Conservation (phyloP, 1,139 yeast species). For the Petasospora fabianii region DNA sequence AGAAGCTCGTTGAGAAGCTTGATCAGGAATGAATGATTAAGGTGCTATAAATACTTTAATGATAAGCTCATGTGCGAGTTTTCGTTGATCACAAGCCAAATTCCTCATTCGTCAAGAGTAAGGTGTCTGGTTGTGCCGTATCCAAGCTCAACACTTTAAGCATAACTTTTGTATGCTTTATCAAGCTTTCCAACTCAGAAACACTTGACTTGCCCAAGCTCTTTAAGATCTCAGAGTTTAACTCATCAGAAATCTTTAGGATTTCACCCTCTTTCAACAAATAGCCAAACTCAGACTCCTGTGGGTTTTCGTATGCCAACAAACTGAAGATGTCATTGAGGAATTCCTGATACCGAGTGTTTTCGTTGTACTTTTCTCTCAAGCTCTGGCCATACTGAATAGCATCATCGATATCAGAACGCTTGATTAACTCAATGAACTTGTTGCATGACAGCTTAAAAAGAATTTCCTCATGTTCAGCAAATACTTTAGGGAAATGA, state of each 20-base stretch:
- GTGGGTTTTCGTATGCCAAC: constrained; percentile 50
- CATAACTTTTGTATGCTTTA: constrained; percentile 33
- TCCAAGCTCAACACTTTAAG: constrained; percentile 30
- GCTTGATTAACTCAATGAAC: constrained; percentile 42
- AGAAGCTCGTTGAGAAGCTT: constrained; percentile 33
- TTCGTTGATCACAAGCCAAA: constrained; percentile 13
- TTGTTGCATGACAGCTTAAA: constrained; percentile 54
- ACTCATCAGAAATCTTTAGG: constrained; percentile 38
- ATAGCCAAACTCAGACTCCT: constrained; percentile 34
- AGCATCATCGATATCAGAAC: constrained; percentile 33
- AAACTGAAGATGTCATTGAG: constrained; percentile 44
- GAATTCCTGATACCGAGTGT: constrained; percentile 31
- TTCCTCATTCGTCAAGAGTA: constrained; percentile 30
- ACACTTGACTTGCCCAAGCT: constrained; percentile 33
- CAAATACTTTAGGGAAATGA: constrained; percentile 46
- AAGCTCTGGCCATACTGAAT: constrained; percentile 46
- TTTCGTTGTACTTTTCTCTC: constrained; percentile 35
- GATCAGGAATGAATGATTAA: neutral
- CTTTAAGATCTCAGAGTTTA: constrained; percentile 41
- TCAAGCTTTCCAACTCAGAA: constrained; percentile 36
- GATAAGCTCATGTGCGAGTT: neutral
- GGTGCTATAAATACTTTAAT: neutral
- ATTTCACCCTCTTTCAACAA: constrained; percentile 36
- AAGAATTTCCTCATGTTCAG: constrained; percentile 38
- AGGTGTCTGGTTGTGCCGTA: constrained; percentile 28